Conservation (phyloP, 495 filamentous ascomycete genomes). For the Podospora australis region DNA sequence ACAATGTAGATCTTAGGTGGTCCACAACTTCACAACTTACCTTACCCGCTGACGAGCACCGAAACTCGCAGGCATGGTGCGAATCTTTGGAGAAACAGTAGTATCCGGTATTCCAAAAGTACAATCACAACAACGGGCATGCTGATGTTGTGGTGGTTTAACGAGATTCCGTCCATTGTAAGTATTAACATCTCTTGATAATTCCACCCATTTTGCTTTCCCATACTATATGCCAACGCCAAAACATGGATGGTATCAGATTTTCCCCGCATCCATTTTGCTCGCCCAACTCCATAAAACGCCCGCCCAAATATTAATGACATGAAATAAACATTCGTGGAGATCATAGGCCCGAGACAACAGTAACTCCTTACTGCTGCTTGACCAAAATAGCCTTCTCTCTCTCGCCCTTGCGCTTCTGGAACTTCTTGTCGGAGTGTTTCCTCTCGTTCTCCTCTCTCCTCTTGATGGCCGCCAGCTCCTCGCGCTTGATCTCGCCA, state of each 20-base stretch:
- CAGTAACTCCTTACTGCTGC: constrained; percentile 53
- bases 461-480: constrained; percentile 78
- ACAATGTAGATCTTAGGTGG: no score
- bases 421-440: constrained; percentile 73
- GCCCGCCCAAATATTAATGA: constrained; percentile 21
- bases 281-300: constrained; percentile 22
- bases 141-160: no score
- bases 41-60: no score
- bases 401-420: constrained; percentile 70
- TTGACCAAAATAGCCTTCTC: constrained; percentile 84
- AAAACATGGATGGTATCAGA: constrained; percentile 23
- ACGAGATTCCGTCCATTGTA: no score
- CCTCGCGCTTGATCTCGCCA: constrained; percentile 89
- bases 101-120: no score
- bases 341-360: neutral
- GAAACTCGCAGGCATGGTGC: no score
- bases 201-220: neutral
- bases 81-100: no score
- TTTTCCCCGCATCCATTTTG: constrained; percentile 1
- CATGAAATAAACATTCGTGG: neutral
- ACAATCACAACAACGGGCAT: no score
- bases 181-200: neutral
- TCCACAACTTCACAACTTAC: no score
- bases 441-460: constrained; percentile 90
- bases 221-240: constrained; percentile 8